Evolutionary conservation across 2,329 filamentous ascomycete genomes (phyloP).

Genomic region (Chrysoporthe puriensis): DNA sequence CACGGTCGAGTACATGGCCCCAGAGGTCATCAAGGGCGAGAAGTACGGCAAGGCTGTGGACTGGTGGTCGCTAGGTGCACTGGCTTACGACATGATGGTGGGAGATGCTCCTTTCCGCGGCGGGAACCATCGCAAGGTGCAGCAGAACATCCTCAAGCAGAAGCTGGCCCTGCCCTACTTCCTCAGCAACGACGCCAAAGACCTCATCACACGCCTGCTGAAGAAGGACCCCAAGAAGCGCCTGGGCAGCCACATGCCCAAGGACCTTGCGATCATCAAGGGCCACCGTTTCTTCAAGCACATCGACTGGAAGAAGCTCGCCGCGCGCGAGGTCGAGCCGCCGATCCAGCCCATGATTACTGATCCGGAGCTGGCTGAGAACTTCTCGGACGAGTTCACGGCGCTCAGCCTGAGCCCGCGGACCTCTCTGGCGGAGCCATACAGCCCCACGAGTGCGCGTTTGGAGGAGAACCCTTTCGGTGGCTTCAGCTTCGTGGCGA

Average conservation of each 20-base stretch:
- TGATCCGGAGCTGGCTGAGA: conserved; percentile 93
- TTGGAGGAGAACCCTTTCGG: conserved; percentile 61
- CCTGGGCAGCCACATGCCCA: conserved; percentile 84
- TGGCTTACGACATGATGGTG: conserved; percentile 91
- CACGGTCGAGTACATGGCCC: conserved; percentile 98
- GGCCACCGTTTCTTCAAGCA: conserved; percentile 95
- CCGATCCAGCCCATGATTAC: conserved; percentile 94
- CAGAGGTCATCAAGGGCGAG: conserved; percentile 85
- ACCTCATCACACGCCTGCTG: conserved; percentile 85
- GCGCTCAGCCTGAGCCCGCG: conserved; percentile 76
- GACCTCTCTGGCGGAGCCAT: conserved; percentile 37
- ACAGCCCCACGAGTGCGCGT: conserved; percentile 41
- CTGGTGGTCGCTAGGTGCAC: conserved; percentile 97
- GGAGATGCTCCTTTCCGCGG: conserved; percentile 90
- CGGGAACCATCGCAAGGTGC: conserved; percentile 90
- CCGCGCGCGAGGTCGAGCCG: conserved; percentile 78
- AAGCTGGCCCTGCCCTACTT: conserved; percentile 90
- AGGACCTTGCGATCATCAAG: conserved; percentile 84
- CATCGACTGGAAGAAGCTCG: conserved; percentile 91
- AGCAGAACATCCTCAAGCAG: conserved; percentile 93
- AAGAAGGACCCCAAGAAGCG: conserved; percentile 92
- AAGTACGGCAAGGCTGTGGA: conserved; percentile 94
- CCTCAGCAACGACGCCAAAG: conserved; percentile 88
- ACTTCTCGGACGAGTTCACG: conserved; percentile 93
- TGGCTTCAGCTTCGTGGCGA: conserved; percentile 67